Evolutionary conservation across 257 asterid genomes (phyloP).

Genomic region (Solanum chmielewskii): DNA sequence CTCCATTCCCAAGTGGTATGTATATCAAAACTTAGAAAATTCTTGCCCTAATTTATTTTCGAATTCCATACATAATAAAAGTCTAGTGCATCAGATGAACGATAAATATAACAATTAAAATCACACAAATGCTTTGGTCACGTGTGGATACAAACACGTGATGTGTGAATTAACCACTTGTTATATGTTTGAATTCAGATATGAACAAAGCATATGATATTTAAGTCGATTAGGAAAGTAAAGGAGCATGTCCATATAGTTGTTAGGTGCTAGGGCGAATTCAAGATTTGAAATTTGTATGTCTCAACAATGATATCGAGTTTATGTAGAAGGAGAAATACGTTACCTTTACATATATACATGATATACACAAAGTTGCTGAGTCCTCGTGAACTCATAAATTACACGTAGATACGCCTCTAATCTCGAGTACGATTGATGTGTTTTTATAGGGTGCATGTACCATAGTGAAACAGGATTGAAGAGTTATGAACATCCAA

Average conservation of each 20-base stretch:
- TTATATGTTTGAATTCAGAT: not conserved
- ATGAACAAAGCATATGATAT: not conserved
- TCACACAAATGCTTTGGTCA: not conserved
- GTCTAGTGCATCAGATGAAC: not conserved
- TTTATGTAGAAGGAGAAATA: not conserved
- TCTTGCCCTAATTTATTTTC: not conserved
- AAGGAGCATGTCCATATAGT: not conserved
- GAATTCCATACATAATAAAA: fast-evolving
- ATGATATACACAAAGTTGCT: not conserved
- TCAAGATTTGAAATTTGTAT: not conserved
- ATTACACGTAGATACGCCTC: not conserved
- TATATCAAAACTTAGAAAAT: not conserved
- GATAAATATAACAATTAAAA: not conserved
- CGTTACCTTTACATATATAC: not conserved
- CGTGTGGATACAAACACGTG: not conserved
- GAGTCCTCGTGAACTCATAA: not conserved
- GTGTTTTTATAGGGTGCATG: conserved; percentile 56
- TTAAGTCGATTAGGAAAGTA: not conserved
- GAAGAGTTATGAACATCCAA: conserved; percentile 87
- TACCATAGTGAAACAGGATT: conserved; percentile 81
- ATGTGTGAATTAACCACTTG: not conserved
- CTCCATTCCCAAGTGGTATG: conserved; percentile 85
- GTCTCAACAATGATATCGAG: not conserved
- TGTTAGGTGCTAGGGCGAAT: fast-evolving
- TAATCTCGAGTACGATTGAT: not conserved